These are phyloP conservation scores for Magnolia officinalis DNA, from an alignment of 164 flowering plant species.

Conservation along the genomic window DNA sequence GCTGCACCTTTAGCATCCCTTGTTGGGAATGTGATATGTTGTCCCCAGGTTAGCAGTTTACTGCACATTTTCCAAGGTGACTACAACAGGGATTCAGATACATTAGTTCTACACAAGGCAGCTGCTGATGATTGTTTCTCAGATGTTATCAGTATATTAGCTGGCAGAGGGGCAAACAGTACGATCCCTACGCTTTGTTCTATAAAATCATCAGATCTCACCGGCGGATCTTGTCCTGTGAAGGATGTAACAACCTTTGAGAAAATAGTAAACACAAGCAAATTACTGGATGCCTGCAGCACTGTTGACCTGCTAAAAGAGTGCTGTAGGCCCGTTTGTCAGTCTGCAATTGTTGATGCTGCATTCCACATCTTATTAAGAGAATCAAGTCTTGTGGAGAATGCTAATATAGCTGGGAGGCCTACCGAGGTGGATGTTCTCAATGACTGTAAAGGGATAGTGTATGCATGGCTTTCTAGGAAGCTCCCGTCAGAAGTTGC, in stretches of 20 bases:
- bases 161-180: conserved; percentile 75
- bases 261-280: conserved; percentile 69
- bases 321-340: conserved; percentile 89
- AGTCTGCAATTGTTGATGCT: conserved; percentile 80
- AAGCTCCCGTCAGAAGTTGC: conserved; percentile 75
- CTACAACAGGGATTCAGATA: conserved; percentile 41
- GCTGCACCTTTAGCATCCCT: conserved; percentile 60
- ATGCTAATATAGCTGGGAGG: conserved; percentile 34
- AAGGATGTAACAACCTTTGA: conserved; percentile 68
- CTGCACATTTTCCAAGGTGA: conserved; percentile 84
- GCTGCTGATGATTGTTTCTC: conserved; percentile 79
- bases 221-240: conserved; percentile 90
- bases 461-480: conserved; percentile 77
- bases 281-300: conserved; percentile 75
- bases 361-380: conserved; percentile 62
- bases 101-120: conserved; percentile 52
- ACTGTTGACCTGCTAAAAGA: conserved; percentile 83
- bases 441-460: conserved; percentile 87
- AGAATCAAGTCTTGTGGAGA: conserved; percentile 26
- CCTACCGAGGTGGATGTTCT: conserved; percentile 38
- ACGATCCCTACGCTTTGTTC: conserved; percentile 66
- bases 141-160: conserved; percentile 73
- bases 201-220: conserved; percentile 65
- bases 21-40: conserved; percentile 89
- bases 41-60: conserved; percentile 82